A percentile compares a stretch with the other conserved stretches of the same genome.
Conservation (phyloP, 129 eudicot species). For the Lactuca saligna region DNA sequence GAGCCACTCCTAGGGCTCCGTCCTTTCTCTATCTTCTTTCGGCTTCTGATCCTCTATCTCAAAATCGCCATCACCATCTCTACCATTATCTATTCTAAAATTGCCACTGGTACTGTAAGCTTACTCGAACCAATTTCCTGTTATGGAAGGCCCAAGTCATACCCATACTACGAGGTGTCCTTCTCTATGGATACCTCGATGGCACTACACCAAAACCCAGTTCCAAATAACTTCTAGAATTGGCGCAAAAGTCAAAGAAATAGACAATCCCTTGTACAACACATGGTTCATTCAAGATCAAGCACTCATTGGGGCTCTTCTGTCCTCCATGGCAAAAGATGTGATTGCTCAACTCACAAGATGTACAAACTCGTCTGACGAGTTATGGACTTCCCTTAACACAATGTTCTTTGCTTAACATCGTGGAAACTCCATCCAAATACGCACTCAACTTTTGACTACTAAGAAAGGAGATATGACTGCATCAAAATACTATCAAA, state of each 20-base stretch:
- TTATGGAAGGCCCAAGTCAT: too few relatives aligned
- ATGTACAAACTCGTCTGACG: background rate
- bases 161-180: too few relatives aligned
- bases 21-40: too few relatives aligned
- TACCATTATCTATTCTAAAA: too few relatives aligned
- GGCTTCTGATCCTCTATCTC: too few relatives aligned
- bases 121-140: too few relatives aligned
- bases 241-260: background rate
- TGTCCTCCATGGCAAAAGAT: background rate
- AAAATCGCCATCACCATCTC: too few relatives aligned
- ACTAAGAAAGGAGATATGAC: background rate
- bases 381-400: background rate
- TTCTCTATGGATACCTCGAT: too few relatives aligned
- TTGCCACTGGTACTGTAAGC: too few relatives aligned
- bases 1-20: too few relatives aligned
- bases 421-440: background rate
- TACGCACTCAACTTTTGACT: background rate
- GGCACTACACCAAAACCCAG: background rate
- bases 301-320: background rate
- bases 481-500: background rate
- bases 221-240: background rate
- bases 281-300: background rate
- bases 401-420: background rate
- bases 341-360: background rate
- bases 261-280: background rate